A percentile compares a stretch with the other conserved stretches of the same genome.
phyloP scores from a whole-genome alignment of 192 early-diverging fungal genomes.

The Mortierella hygrophila region DNA sequence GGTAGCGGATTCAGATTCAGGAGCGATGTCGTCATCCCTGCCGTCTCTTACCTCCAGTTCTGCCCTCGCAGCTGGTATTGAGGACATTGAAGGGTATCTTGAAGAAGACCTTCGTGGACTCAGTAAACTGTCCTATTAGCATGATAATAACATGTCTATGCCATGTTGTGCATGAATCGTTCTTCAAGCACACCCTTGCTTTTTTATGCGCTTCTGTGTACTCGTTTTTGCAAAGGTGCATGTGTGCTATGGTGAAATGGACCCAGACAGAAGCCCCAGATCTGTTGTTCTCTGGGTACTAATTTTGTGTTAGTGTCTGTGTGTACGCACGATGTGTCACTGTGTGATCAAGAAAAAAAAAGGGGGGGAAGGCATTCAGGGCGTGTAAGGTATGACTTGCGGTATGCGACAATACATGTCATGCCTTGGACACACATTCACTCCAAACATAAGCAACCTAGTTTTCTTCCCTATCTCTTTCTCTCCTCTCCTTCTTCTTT shows the following conservation, averaged over 20 bases:
- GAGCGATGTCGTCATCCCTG: neutral
- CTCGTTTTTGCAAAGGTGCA: neutral
- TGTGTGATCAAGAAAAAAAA: neutral
- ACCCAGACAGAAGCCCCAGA: neutral
- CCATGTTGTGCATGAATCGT: neutral
- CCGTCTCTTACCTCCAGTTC: constrained; percentile 15
- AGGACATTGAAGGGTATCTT: constrained; percentile 28
- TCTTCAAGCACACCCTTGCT: neutral
- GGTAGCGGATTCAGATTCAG: neutral
- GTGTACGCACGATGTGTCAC: neutral
- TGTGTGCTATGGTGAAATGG: neutral
- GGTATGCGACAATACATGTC: neutral
- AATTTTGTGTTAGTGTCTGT: neutral
- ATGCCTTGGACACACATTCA: neutral
- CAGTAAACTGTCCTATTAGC: constrained; percentile 20
- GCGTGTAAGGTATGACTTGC: neutral
- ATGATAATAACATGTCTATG: neutral
- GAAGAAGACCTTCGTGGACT: constrained; percentile 25
- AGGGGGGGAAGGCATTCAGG: neutral
- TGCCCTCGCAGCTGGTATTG: constrained; percentile 13
- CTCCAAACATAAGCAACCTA: neutral
- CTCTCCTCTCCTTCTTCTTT: neutral
- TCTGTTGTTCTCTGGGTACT: neutral
- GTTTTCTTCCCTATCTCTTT: constrained; percentile 1
- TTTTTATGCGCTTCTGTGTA: neutral